Base-by-base conservation (phyloP, 2,329 filamentous ascomycete genomes). In the Samsoniella hepiali region DNA sequence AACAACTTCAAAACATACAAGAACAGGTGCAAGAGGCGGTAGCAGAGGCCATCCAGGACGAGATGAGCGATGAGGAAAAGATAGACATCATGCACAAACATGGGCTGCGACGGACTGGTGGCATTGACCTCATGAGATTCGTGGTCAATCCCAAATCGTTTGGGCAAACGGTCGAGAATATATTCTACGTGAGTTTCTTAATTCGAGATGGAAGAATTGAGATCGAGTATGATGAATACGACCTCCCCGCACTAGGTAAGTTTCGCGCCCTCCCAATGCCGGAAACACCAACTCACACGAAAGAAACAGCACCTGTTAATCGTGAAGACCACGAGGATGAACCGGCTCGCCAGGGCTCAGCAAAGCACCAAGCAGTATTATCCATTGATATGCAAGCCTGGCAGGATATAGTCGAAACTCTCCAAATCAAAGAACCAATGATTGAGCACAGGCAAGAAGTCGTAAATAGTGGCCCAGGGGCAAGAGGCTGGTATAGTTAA, bases 121-220 rank as follows among this genome's bases (percentile, higher is more conserved):
- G 91, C 17, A 84, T 97, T 3, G 87, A 91, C 57, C 77, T 97
- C 13, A 89, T 97, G 74, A 87, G 90, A 59, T 98, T 97, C 69
- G 91, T 93, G 47, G 84, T 98, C 67, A 97, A 99, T 69, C 95
- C 95, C 0, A 80, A 80, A 45, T 96, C 92, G 0, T 99, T 98
- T 70, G 91, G 91, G 0, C 95, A 99, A 75, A 97, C 93, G 0
- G 88, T 99, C 7, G 95, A 99, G 74, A 99, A 99, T 70, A 81
- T 99, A 70, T 99, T 99, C 75, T 98, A 98, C 73, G 86, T 97
- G 69, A 96, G 91, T 73, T 99, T 99, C 72, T 78, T 99, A 65
- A 92, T 98, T 65, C 87, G 91, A 64, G 95, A 99, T 76, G 93
- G 93, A 11, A 86, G 84, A 65, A 85, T 93, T 6, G 86, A 86